A percentile compares a stretch with the other conserved stretches of the same genome.
Conservation (phyloP, 768 basidiomycete species). For the Mycena albidolilacea region DNA sequence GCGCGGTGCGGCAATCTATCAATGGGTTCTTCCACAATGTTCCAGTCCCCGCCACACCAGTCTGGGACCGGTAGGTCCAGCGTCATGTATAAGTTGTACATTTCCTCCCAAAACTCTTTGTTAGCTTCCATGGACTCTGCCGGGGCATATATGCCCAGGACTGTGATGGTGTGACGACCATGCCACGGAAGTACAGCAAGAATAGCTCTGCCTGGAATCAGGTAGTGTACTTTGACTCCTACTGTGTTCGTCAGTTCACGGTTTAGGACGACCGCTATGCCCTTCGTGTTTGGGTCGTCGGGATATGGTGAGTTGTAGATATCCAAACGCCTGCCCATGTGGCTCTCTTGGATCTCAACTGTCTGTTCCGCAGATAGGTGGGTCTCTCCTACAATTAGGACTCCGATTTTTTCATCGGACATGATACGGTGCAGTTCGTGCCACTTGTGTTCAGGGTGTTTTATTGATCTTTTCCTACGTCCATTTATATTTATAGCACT, state of each 20-base stretch:
- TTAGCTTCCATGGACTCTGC: constrained; percentile 10
- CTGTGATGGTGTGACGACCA: neutral
- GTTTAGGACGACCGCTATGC: constrained; percentile 37
- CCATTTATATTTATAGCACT: neutral
- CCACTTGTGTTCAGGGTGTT: constrained; percentile 26
- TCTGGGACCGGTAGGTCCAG: too few relatives aligned
- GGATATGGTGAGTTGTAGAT: constrained; percentile 6
- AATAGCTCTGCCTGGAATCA: too few relatives aligned
- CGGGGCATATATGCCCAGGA: constrained; percentile 30
- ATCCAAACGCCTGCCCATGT: too few relatives aligned
- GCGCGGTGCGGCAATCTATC: too few relatives aligned
- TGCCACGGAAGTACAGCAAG: neutral
- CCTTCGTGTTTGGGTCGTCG: neutral
- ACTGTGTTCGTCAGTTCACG: too few relatives aligned
- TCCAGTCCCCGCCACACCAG: neutral
- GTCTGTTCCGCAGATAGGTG: constrained; percentile 5
- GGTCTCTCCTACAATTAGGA: constrained; percentile 12
- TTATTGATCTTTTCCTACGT: neutral
- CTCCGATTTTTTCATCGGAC: constrained; percentile 19
- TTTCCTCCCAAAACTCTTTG: neutral
- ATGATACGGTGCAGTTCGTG: constrained; percentile 3
- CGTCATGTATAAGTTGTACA: constrained; percentile 6
- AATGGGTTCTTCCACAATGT: too few relatives aligned
- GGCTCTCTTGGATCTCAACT: neutral
- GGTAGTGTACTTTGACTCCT: too few relatives aligned